Percentiles rank a stretch among this genome's conserved stretches.
Evolutionary conservation across 1,284 basidiomycete species (phyloP).

Genomic region (Naganishia liquefaciens): DNA sequence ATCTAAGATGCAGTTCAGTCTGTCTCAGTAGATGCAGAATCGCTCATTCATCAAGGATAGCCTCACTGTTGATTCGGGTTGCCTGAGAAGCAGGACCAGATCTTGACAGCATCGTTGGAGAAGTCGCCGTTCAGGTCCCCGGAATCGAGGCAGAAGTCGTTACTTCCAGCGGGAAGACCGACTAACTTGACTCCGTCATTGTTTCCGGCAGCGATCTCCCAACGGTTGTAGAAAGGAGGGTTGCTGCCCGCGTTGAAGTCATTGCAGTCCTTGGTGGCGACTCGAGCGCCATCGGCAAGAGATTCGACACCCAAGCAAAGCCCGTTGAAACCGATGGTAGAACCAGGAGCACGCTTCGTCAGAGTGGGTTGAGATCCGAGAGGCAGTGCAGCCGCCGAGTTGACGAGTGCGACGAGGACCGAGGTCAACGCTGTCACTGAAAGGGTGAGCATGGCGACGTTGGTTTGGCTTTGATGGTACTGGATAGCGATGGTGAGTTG

Average conservation of each 20-base stretch:
- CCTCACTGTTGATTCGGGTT: slow-evolving; percentile 20
- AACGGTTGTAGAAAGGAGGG: slow-evolving; percentile 18
- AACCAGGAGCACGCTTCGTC: slow-evolving; percentile 7
- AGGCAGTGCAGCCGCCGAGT: background rate
- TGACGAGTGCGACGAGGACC: slow-evolving; percentile 10
- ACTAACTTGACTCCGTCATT: slow-evolving; percentile 19
- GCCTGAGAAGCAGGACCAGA: slow-evolving; percentile 32
- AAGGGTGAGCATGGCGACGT: slow-evolving; percentile 19
- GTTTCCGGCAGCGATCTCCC: slow-evolving; percentile 25
- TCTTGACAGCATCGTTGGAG: slow-evolving; percentile 12
- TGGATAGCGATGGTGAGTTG: background rate
- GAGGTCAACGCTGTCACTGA: slow-evolving; percentile 16
- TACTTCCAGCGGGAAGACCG: slow-evolving; percentile 19
- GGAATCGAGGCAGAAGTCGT: slow-evolving; percentile 35
- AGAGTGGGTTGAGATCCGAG: slow-evolving; percentile 1
- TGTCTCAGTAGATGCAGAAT: background rate
- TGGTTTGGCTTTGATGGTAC: background rate
- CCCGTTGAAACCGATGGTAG: background rate
- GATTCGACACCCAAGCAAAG: slow-evolving; percentile 19
- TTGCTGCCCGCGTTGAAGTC: slow-evolving; percentile 2
- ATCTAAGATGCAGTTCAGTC: background rate
- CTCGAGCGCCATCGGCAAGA: slow-evolving; percentile 10
- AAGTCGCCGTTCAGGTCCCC: slow-evolving; percentile 27
- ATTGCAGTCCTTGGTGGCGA: slow-evolving; percentile 17
- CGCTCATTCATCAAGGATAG: background rate